A percentile compares a stretch with the other conserved stretches of the same genome.
Evolutionary conservation across 2,329 filamentous ascomycete genomes (phyloP).

Genomic region (Diaporthe humulicola): DNA sequence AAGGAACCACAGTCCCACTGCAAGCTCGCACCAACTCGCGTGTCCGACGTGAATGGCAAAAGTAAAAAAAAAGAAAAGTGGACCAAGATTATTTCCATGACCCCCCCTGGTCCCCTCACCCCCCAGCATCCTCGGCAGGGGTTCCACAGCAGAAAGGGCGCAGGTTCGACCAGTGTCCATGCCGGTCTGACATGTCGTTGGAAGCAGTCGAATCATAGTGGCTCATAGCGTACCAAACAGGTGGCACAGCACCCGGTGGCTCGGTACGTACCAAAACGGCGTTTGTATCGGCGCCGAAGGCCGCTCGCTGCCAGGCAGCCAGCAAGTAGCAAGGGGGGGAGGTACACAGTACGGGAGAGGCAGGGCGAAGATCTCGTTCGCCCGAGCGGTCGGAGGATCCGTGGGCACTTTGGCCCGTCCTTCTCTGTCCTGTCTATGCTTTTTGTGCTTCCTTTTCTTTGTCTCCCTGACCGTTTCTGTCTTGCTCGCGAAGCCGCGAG

Average conservation of each 20-base stretch:
- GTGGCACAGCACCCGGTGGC: background rate
- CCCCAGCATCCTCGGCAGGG: conserved; percentile 10
- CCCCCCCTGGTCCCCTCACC: too few relatives aligned
- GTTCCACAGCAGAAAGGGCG: conserved; percentile 23
- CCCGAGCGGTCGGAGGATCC: conserved; percentile 12
- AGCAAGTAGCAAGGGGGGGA: background rate
- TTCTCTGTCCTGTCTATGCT: background rate
- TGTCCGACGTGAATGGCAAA: conserved; percentile 7
- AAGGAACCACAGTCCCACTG: background rate
- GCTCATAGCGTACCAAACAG: conserved; percentile 18
- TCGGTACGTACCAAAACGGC: conserved; percentile 22
- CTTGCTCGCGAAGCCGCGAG: conserved; percentile 15
- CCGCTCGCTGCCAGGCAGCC: background rate
- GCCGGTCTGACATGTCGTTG: conserved; percentile 30
- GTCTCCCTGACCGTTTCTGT: background rate
- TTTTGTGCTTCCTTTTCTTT: background rate
- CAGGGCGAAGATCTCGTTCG: background rate
- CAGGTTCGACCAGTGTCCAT: conserved; percentile 23
- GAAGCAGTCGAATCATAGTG: conserved; percentile 8
- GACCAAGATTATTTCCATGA: background rate
- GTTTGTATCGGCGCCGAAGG: conserved; percentile 19
- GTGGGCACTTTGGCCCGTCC: background rate
- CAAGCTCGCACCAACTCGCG: conserved; percentile 21
- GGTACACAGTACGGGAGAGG: background rate
- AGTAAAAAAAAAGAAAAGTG: background rate